Percentiles rank a stretch among this genome's conserved stretches.
These are phyloP conservation scores for Nasturtium officinale DNA, from an alignment of 345 rosid species.

Conservation along the genomic window DNA sequence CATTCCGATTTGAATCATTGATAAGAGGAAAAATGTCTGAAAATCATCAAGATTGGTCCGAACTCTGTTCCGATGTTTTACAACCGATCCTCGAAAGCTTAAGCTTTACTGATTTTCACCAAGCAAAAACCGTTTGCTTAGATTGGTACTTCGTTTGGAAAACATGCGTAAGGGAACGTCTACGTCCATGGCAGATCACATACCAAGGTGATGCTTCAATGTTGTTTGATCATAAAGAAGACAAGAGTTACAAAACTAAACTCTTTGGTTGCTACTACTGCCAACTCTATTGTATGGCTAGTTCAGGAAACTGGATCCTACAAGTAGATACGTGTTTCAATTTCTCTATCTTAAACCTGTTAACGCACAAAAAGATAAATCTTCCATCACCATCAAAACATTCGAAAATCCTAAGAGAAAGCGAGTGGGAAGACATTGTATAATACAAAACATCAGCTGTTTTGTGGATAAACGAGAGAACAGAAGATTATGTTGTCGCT, in stretches of 20 bases:
- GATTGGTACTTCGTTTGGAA: constrained; percentile 4
- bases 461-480: not conserved
- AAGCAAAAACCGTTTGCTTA: not conserved
- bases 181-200: not conserved
- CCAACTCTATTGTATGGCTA: too few species aligned
- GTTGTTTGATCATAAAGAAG: not conserved
- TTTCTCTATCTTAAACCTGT: too few species aligned
- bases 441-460: not conserved
- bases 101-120: not conserved
- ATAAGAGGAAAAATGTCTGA: too few species aligned
- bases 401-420: too few species aligned
- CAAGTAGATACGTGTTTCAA: too few species aligned
- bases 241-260: not conserved
- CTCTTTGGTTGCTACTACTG: too few species aligned
- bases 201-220: not conserved
- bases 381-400: too few species aligned
- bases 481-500: not conserved
- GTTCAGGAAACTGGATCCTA: too few species aligned
- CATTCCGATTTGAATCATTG: too few species aligned
- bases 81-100: not conserved
- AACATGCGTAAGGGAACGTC: not conserved
- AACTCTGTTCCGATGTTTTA: not conserved
- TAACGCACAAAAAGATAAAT: too few species aligned
- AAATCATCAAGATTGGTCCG: not conserved
- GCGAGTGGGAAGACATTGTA: not conserved